These are phyloP conservation scores for Barnettozyma salicaria DNA, from an alignment of 805 yeast genomes.

Conservation along the genomic window DNA sequence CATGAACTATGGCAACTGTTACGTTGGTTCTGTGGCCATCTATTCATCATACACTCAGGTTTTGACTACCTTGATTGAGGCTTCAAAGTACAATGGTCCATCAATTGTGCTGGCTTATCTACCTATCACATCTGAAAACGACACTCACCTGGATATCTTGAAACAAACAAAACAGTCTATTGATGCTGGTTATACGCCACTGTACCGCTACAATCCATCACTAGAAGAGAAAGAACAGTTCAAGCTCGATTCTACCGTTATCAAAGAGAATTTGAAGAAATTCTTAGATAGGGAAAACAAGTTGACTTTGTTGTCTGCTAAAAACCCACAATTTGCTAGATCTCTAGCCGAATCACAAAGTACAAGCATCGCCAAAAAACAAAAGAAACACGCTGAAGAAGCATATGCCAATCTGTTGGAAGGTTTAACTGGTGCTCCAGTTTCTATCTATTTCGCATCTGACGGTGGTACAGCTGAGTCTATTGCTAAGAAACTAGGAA, in stretches of 20 bases:
- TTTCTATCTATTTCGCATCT: slow-evolving; percentile 76
- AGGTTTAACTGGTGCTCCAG: slow-evolving; percentile 83
- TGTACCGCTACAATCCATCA: slow-evolving; percentile 77
- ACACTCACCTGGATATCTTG: slow-evolving; percentile 65
- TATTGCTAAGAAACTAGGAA: slow-evolving; percentile 59
- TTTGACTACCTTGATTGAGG: slow-evolving; percentile 82
- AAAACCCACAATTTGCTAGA: slow-evolving; percentile 71
- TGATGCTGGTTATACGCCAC: slow-evolving; percentile 95
- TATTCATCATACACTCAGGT: slow-evolving; percentile 93
- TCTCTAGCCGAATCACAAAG: slow-evolving; percentile 61
- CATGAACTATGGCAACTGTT: slow-evolving; percentile 83
- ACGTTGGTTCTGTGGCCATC: slow-evolving; percentile 91
- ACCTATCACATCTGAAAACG: slow-evolving; percentile 63
- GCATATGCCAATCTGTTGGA: slow-evolving; percentile 75
- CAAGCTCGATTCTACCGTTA: slow-evolving; percentile 77
- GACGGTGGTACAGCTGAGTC: slow-evolving; percentile 92
- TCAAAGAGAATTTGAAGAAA: slow-evolving; percentile 66
- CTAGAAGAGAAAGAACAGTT: slow-evolving; percentile 50
- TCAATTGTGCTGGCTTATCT: slow-evolving; percentile 86
- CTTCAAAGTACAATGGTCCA: slow-evolving; percentile 85
- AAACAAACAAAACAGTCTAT: slow-evolving; percentile 87
- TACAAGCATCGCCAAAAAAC: slow-evolving; percentile 51
- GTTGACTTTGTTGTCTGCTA: slow-evolving; percentile 65
- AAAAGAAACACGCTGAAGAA: slow-evolving; percentile 61
- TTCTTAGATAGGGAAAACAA: slow-evolving; percentile 89